phyloP scores from a whole-genome alignment of 139 green algal genomes.

The Chlamydomonas sphaeroides region DNA sequence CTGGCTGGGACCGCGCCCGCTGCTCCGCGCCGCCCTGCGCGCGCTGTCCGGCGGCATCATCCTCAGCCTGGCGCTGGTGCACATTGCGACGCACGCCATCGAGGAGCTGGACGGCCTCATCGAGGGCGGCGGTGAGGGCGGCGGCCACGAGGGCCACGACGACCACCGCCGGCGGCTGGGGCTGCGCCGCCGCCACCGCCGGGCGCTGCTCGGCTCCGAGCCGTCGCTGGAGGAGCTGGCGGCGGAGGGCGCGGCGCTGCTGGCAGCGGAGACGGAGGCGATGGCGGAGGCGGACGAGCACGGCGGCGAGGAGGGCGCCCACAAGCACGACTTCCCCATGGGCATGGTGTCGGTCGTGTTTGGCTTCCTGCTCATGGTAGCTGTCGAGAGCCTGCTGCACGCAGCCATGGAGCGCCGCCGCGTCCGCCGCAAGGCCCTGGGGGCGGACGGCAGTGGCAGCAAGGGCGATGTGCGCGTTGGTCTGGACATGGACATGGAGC shows the following conservation, averaged over 20 bases:
- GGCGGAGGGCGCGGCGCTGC: no score
- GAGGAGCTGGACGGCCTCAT: not conserved
- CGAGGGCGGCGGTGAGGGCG: not conserved
- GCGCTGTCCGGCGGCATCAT: slow-evolving; percentile 30
- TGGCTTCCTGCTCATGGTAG: slow-evolving; percentile 27
- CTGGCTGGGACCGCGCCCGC: not conserved
- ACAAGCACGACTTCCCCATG: not conserved
- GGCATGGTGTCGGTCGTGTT: slow-evolving; percentile 14
- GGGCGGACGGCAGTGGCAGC: no score
- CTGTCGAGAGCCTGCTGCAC: slow-evolving; percentile 1
- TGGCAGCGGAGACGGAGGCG: no score
- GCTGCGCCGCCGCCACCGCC: not conserved
- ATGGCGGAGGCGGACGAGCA: not conserved
- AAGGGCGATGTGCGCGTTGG: no score
- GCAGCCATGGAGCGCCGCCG: not conserved
- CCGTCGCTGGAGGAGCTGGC: not conserved
- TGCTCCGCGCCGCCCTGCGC: not conserved
- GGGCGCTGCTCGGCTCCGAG: not conserved
- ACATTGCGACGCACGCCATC: slow-evolving; percentile 45
- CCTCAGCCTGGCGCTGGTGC: slow-evolving; percentile 45
- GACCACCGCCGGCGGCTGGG: not conserved
- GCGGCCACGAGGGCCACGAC: not conserved
- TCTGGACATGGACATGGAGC: no score
- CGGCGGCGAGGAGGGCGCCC: not conserved
- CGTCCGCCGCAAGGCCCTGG: not conserved